Base-by-base conservation (phyloP, 2,329 filamentous ascomycete genomes). In the Shiraia sp. region DNA sequence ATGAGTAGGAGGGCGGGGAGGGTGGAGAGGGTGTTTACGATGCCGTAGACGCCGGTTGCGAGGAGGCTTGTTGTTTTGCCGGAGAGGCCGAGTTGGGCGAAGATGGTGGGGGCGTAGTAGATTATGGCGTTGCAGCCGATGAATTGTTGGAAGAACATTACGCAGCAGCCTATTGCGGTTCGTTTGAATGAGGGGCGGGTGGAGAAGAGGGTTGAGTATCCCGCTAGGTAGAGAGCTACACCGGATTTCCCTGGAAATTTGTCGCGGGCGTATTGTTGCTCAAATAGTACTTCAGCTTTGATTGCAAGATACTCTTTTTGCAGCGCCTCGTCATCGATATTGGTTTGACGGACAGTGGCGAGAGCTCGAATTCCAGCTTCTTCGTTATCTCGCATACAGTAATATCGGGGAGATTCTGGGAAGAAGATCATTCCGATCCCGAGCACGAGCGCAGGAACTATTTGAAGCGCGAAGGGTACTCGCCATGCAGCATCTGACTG, bases 121-220 rank as follows among this genome's bases (percentile, higher is more conserved):
- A 63, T 91, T 76, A 93, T 88, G 72, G 91, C 93, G 79, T 95
- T 95, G 74, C 93, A 87, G 76, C 89, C 88, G 17, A 87, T 90
- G 79, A 80, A 73, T 53, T 74, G 72, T 39, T 74, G 71, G 63
- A 75, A 72, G 67, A 75, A 74, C 66, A 68, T 67, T 14, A 65
- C 45, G 22, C 47, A 54, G 46, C 54, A 57, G 6, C 54, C 52
- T 4, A 55, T 52, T 4, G 54, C 65, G 65, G 72, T 45, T 67
- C 65, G 46, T 63, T 69, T 45, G 68, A 73, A 54, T 56, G 72
- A 49, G 62, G 70, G 48, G 73, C 70, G 73, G 33, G 71, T 72
- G 41, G 69, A 69, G 60, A 72, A 72, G 13, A 75, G 49, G 45
- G 73, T 74, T 43, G 73, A 77, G 76, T 72, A 15, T 75, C 81